Evolutionary conservation across 2,329 filamentous ascomycete genomes (phyloP).

Genomic region (Trichoderma sp.): DNA sequence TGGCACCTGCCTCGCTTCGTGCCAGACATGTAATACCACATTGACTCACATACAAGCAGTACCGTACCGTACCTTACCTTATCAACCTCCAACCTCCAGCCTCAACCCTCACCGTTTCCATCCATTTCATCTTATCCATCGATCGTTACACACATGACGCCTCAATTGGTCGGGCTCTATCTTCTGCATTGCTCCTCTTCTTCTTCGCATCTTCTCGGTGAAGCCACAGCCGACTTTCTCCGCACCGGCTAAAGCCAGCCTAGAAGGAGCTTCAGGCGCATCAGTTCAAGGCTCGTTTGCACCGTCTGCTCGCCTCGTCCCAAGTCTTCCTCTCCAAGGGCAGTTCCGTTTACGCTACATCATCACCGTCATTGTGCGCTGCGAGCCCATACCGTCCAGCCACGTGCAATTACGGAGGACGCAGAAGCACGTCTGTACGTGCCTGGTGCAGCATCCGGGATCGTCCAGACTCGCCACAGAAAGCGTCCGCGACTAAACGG

Average conservation of each 20-base stretch:
- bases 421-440: not conserved
- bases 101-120: not conserved
- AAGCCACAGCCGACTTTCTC: constrained; percentile 11
- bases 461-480: not conserved
- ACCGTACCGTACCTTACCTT: too few species aligned
- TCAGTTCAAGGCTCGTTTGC: not conserved
- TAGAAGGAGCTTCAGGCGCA: not conserved
- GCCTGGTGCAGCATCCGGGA: constrained; percentile 14
- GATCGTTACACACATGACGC: not conserved
- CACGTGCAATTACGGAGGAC: constrained; percentile 17
- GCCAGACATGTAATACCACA: too few species aligned
- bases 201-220: too few species aligned
- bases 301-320: not conserved
- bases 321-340: too few species aligned
- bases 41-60: too few species aligned
- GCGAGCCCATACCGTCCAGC: not conserved
- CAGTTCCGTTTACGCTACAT: too few species aligned
- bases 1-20: too few species aligned
- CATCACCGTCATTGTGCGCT: too few species aligned
- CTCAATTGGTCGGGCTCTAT: not conserved
- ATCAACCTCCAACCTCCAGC: not conserved
- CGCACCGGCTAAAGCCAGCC: constrained; percentile 19
- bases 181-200: not conserved
- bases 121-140: too few species aligned
- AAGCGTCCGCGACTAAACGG: constrained; percentile 11